Evolutionary conservation across 1,284 basidiomycete species (phyloP).

Genomic region (Ustilago trichophora): DNA sequence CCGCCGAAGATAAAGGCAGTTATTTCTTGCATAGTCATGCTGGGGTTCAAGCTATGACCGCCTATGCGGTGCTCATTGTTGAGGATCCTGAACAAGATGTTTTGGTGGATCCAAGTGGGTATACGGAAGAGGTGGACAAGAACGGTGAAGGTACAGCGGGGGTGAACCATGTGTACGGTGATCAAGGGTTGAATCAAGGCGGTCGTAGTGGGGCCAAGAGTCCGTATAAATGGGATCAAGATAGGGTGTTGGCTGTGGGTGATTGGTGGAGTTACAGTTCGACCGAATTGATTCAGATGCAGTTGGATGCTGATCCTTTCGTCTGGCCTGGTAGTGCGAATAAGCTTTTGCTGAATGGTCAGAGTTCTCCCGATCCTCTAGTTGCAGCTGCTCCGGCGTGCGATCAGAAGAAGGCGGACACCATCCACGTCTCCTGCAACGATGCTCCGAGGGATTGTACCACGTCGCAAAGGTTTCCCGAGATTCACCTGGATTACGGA

Average conservation of each 20-base stretch:
- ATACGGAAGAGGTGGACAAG: background rate
- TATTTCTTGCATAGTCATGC: conserved; percentile 58
- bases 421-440: conserved; percentile 4
- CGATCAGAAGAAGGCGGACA: conserved; percentile 20
- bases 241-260: conserved; percentile 36
- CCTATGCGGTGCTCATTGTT: conserved; percentile 52
- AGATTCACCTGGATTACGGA: conserved; percentile 44
- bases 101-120: background rate
- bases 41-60: conserved; percentile 50
- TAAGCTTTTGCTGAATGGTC: conserved; percentile 51
- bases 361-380: background rate
- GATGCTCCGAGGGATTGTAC: background rate
- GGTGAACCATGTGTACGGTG: conserved; percentile 4
- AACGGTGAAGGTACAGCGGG: background rate
- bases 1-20: conserved; percentile 24
- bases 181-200: background rate
- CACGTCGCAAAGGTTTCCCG: background rate
- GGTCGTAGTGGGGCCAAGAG: conserved; percentile 4
- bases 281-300: conserved; percentile 13
- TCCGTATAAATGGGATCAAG: conserved; percentile 38
- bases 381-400: conserved; percentile 11
- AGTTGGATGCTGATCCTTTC: conserved; percentile 44
- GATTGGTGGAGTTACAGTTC: conserved; percentile 49
- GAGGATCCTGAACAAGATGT: conserved; percentile 28
- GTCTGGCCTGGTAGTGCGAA: conserved; percentile 52